phyloP scores from a whole-genome alignment of 2,329 filamentous ascomycete species.

The Blastomyces silverae region DNA sequence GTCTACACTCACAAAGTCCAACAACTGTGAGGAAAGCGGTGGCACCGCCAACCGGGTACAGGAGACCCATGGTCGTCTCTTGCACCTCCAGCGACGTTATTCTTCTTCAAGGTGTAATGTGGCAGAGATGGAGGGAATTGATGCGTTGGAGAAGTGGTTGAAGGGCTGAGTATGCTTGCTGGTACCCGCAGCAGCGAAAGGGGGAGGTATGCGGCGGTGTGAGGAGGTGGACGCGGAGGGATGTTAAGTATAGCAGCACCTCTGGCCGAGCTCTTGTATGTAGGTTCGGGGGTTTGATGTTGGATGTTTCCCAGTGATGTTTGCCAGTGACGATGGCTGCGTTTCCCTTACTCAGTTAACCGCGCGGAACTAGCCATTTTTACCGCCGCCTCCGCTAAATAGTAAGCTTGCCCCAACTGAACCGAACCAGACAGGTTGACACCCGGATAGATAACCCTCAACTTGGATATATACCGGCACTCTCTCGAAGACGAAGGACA shows the following conservation, averaged over 20 bases:
- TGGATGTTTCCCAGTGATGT: not conserved
- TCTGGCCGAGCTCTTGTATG: too few species aligned
- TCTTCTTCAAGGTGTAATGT: slow-evolving; percentile 17
- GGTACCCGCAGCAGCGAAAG: slow-evolving; percentile 12
- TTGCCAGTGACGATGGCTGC: not conserved
- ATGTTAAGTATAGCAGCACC: not conserved
- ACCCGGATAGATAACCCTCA: too few species aligned
- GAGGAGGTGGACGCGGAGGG: too few species aligned
- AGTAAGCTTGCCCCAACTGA: not conserved
- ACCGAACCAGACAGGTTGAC: not conserved
- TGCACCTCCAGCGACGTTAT: slow-evolving; percentile 20
- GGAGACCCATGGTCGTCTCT: slow-evolving; percentile 58
- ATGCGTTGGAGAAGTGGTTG: not conserved
- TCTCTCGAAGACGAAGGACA: not conserved
- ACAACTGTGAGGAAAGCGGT: slow-evolving; percentile 63
- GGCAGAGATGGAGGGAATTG: slow-evolving; percentile 1
- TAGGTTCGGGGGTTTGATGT: not conserved
- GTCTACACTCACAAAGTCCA: slow-evolving; percentile 62
- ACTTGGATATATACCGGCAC: slow-evolving; percentile 4
- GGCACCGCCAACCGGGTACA: slow-evolving; percentile 63
- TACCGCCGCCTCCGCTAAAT: slow-evolving; percentile 1
- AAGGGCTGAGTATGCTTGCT: not conserved
- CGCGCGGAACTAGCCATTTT: slow-evolving; percentile 7
- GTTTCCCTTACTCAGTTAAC: not conserved
- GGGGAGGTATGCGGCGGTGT: not conserved